Percentiles rank a stretch among this genome's conserved stretches.
Evolutionary conservation across 805 yeast species (phyloP).

Genomic region (Starmerella asiatica): DNA sequence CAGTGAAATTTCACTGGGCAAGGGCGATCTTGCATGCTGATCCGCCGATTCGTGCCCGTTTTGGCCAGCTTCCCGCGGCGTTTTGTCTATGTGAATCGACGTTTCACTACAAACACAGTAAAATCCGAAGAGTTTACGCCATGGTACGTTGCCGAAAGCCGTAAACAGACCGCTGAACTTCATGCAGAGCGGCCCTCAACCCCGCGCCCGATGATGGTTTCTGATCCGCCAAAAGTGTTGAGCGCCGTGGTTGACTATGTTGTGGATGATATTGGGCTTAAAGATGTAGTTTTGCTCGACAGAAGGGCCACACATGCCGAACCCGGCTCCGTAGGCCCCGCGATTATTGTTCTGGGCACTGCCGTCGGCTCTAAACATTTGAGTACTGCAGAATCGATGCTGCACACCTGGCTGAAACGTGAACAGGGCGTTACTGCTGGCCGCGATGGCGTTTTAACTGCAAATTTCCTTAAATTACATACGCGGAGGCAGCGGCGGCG

Average conservation of each 20-base stretch:
- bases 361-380: constrained; percentile 70
- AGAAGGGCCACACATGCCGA: constrained; percentile 31
- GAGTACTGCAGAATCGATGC: constrained; percentile 50
- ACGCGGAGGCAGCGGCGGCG: constrained; percentile 41
- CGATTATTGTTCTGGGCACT: constrained; percentile 48
- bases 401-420: constrained; percentile 47
- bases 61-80: too few relatives aligned
- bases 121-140: too few relatives aligned
- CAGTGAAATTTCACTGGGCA: too few relatives aligned
- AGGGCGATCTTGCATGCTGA: too few relatives aligned
- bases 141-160: constrained; percentile 41
- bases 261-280: constrained; percentile 50
- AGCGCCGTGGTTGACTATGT: constrained; percentile 35
- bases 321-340: constrained; percentile 29
- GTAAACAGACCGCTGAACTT: constrained; percentile 18
- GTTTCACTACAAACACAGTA: too few relatives aligned
- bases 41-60: too few relatives aligned
- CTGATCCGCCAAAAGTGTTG: constrained; percentile 41
- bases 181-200: constrained; percentile 10
- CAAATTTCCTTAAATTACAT: constrained; percentile 39
- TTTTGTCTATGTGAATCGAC: too few relatives aligned
- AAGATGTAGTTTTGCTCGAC: constrained; percentile 52
- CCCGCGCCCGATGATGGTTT: constrained; percentile 46
- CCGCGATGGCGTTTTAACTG: constrained; percentile 60
- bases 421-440: constrained; percentile 34